Evolutionary conservation across 768 basidiomycete species (phyloP), one percentile per base, ranked within the genome.

Genomic region (Phaeolepiota aurea): DNA sequence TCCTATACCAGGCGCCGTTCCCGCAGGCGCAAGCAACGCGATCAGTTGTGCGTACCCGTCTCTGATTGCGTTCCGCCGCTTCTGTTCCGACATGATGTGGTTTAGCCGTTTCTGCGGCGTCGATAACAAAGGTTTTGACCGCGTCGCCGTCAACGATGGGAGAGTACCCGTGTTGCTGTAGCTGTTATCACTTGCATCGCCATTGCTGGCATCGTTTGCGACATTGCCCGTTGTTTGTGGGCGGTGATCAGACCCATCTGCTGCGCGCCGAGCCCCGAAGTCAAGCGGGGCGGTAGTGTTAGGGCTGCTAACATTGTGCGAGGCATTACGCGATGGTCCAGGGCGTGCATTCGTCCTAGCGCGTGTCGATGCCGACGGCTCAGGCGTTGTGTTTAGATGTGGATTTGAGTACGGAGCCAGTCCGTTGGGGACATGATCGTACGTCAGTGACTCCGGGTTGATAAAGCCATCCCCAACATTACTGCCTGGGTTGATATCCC

Each of bases 1-100:
- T 28, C 76, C 79, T 28, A 85, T 76, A 0, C 74, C 70, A 37
- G 82, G 76, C 2, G 78, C 69, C 16, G 68, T 62, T 3, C 85
- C 87, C 3, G 78, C 81, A n/a, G 87, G 85, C 0, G 87, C 79
- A 40, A 93, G 79, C 16, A 94, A 66, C 0, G 80, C 64, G 21
- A 89, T 90, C 31, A 94, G 64, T 54, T 90, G 87, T 1, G 87
- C 79, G 60, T 92, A 94, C 30, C 89, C 89, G 46, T 87, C 82
- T 31, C 87, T 80, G 49, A 94, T 94, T 38, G 87, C 86, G 53
- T 93, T 93, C 7, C 91, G 79, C 5, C 91, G 85, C 53, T 88
- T 88, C 62, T 94, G 90, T 57, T 94, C 91, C 4, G 87, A 90
- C 76, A 89, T 81, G 68, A 94, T 92, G 65, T 94, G 89, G 56